Percentiles rank a stretch among this genome's conserved stretches.
Conservation (phyloP, 2,329 filamentous ascomycete species). For the Epichloe bromicola region DNA sequence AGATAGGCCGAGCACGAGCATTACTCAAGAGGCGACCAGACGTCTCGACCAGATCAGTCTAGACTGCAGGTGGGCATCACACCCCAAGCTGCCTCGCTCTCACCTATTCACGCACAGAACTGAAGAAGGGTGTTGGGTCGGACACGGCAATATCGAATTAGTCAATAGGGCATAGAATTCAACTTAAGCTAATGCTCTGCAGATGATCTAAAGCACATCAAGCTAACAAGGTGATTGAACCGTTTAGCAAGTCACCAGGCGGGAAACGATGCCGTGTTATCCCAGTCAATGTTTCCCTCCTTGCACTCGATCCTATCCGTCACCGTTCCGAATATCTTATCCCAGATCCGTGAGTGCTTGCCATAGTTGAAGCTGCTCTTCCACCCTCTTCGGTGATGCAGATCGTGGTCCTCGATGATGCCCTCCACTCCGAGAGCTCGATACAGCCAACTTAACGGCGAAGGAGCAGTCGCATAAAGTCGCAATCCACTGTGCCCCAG, state of each 20-base stretch:
- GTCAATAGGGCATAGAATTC: no score
- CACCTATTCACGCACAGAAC: no score
- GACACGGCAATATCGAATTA: no score
- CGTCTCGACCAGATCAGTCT: no score
- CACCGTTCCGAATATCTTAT: constrained; percentile 22
- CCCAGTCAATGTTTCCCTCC: constrained; percentile 13
- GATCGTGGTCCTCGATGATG: constrained; percentile 29
- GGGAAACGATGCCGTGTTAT: not conserved
- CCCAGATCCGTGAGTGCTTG: constrained; percentile 25
- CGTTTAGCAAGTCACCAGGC: not conserved
- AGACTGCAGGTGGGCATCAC: no score
- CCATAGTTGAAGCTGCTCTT: constrained; percentile 24
- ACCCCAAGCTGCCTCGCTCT: no score
- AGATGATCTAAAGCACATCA: no score
- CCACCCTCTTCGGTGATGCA: constrained; percentile 28
- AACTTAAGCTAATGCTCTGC: no score
- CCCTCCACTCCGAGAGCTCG: constrained; percentile 20
- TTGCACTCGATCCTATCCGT: constrained; percentile 22
- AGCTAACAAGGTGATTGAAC: no score
- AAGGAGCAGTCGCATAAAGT: constrained; percentile 20
- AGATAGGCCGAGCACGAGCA: not conserved
- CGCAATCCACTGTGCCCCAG: constrained; percentile 27
- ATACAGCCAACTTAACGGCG: constrained; percentile 21
- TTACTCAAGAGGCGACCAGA: no score
- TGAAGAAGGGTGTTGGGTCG: no score